A percentile compares a stretch with the other conserved stretches of the same genome.
phyloP scores from a whole-genome alignment of 306 rosid genomes.

The Acmispon strigosus region DNA sequence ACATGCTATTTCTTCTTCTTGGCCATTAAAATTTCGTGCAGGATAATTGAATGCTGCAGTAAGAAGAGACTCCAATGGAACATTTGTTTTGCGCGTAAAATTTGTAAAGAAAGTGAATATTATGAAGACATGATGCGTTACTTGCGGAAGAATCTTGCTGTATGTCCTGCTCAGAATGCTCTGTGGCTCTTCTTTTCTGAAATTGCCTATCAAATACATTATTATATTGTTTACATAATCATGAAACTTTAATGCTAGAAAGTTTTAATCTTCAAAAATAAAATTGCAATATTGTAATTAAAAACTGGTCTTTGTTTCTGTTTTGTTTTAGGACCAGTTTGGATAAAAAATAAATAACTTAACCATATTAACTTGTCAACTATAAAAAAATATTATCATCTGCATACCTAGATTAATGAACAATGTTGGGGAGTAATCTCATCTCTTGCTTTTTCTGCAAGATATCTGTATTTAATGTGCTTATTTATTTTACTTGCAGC shows the following conservation, averaged over 20 bases:
- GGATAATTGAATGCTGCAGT: constrained; percentile 70
- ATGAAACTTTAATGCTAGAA: not conserved
- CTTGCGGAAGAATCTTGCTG: constrained; percentile 85
- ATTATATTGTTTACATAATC: not conserved
- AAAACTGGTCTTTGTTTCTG: not conserved
- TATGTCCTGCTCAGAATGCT: constrained; percentile 33
- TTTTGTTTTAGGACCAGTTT: not conserved
- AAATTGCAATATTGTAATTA: not conserved
- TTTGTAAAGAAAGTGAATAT: constrained; percentile 89
- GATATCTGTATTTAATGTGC: constrained; percentile 24
- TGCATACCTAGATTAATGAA: not conserved
- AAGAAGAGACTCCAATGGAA: constrained; percentile 95
- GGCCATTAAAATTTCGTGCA: constrained; percentile 36
- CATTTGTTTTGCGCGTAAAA: constrained; percentile 77
- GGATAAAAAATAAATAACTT: not conserved
- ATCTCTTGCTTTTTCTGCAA: constrained; percentile 17
- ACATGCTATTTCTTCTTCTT: not conserved
- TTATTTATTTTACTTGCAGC: constrained; percentile 55
- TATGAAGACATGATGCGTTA: constrained; percentile 95
- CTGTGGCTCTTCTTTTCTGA: constrained; percentile 9
- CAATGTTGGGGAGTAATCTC: not conserved
- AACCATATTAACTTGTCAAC: not conserved
- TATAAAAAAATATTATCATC: not conserved
- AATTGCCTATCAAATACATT: constrained; percentile 1
- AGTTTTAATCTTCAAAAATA: not conserved